Base-by-base conservation (phyloP, 257 asterid genomes). In the Ilex aquifolium region DNA sequence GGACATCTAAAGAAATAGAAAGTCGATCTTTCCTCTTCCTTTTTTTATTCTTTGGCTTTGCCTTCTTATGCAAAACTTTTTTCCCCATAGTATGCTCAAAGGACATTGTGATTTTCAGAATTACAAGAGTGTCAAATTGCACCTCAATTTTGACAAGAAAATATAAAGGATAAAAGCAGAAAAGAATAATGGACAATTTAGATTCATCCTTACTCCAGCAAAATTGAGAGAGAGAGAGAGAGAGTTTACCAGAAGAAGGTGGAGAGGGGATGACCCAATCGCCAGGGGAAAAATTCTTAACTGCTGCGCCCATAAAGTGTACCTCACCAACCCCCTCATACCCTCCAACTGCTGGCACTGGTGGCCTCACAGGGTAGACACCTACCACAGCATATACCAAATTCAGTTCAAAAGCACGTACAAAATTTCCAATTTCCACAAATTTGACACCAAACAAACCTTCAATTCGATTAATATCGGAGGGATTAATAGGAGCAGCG, bases 291-390 rank as follows among this genome's bases (percentile, higher is more conserved):
- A 90, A 69, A 54, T 80, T 78, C 77, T 82, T 68, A 31, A 93
- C 97, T 31, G 87, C 85, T 71, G 94, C 71, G 48, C 97, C 99
- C 6, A 87, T 83, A 30, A 82, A 75, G 70, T 87, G 81, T 16
- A 93, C 91, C 74, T 87, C 95, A 54, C 96, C 99, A n/a, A 93
- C 95, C 44, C 99, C 99, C 74, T 90, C 99, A 64, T 93, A 93
- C 39, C 99, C 99, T 31, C 97, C 99, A 48, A 90, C 80, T 13
- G 99, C 99, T 59, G 99, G 99, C 65, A 87, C 70, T 4, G 85
- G 78, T 7, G 99, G 99, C 76, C 96, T 80, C 75, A 93, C 96
- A 39, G 99, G 99, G 77, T 93, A 93, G 17, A 85, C 94, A 68
- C 97, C 99, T 88, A 61, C 31, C 30, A 12, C 31, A 46, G 42